Evolutionary conservation across 1,284 basidiomycete species (phyloP).

Genomic region (Ganoderma sinense): DNA sequence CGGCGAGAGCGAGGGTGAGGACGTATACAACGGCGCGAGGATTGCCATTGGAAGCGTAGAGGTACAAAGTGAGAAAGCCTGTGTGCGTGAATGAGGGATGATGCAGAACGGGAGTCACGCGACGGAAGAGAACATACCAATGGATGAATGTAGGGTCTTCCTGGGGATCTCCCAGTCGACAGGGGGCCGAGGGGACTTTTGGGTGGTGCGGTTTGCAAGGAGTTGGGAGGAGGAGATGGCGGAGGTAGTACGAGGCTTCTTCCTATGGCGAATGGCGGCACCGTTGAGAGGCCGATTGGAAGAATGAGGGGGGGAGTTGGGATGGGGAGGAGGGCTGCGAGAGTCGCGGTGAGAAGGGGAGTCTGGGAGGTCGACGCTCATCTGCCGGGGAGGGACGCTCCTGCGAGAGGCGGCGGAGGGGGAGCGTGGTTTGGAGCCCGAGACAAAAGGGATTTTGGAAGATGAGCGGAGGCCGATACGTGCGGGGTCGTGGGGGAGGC

Average conservation of each 20-base stretch:
- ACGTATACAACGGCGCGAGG: slow-evolving; percentile 66
- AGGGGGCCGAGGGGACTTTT: slow-evolving; percentile 25
- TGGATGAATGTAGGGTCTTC: slow-evolving; percentile 90
- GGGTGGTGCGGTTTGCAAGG: slow-evolving; percentile 18
- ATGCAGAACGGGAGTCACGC: not conserved
- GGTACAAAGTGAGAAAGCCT: slow-evolving; percentile 88
- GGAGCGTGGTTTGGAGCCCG: slow-evolving; percentile 32
- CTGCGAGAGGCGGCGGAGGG: slow-evolving; percentile 24
- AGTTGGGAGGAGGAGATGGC: slow-evolving; percentile 14
- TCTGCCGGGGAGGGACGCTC: slow-evolving; percentile 20
- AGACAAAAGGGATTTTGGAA: slow-evolving; percentile 51
- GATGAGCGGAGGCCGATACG: slow-evolving; percentile 52
- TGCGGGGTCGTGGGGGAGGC: slow-evolving; percentile 50
- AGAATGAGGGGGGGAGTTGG: not conserved
- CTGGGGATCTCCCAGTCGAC: slow-evolving; percentile 89
- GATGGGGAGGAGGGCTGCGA: slow-evolving; percentile 15
- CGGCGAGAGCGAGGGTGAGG: slow-evolving; percentile 72
- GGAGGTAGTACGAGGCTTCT: slow-evolving; percentile 23
- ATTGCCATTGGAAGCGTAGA: slow-evolving; percentile 69
- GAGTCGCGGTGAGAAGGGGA: not conserved
- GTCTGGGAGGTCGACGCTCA: slow-evolving; percentile 23
- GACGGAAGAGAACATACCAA: slow-evolving; percentile 63
- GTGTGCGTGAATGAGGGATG: slow-evolving; percentile 12
- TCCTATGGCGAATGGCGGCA: slow-evolving; percentile 26
- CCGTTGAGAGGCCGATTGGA: slow-evolving; percentile 22